Conservation (phyloP, 345 rosid species). For the Eucalyptus pauciflora region DNA sequence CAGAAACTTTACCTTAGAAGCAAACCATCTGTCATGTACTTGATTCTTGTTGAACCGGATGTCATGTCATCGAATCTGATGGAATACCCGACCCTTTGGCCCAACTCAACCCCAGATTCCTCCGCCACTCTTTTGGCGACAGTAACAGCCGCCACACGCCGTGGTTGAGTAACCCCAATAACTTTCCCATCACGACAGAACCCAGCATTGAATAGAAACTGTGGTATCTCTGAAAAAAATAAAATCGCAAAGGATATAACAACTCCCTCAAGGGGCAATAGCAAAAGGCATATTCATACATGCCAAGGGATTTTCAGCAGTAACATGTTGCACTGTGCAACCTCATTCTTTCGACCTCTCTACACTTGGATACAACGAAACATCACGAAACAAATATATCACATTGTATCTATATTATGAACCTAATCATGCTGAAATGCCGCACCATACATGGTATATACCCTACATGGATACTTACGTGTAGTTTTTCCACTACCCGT, state of each 20-base stretch:
- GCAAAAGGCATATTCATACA: not conserved
- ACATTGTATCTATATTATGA: not conserved
- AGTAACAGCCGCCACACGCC: constrained; percentile 91
- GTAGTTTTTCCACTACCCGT: constrained; percentile 98
- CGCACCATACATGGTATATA: not conserved
- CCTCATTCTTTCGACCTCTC: not conserved
- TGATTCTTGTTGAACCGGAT: constrained; percentile 54
- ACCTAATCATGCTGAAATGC: not conserved
- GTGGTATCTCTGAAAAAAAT: constrained; percentile 61
- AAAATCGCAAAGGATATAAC: not conserved
- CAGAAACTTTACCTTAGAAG: constrained; percentile 45
- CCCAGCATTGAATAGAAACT: constrained; percentile 62
- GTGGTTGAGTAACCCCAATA: constrained; percentile 79
- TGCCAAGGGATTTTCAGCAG: not conserved
- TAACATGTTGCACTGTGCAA: not conserved
- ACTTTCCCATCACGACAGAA: constrained; percentile 65
- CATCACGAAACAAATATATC: not conserved
- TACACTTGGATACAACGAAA: not conserved
- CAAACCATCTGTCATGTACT: constrained; percentile 92
- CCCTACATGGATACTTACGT: constrained; percentile 23
- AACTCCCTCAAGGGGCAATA: not conserved
- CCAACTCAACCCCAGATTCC: constrained; percentile 70
- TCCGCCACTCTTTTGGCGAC: constrained; percentile 84
- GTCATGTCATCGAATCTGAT: constrained; percentile 77
- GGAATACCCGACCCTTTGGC: constrained; percentile 81